Conservation (phyloP, 169 alveolate genomes). For the Eimeria nieschulzi region DNA sequence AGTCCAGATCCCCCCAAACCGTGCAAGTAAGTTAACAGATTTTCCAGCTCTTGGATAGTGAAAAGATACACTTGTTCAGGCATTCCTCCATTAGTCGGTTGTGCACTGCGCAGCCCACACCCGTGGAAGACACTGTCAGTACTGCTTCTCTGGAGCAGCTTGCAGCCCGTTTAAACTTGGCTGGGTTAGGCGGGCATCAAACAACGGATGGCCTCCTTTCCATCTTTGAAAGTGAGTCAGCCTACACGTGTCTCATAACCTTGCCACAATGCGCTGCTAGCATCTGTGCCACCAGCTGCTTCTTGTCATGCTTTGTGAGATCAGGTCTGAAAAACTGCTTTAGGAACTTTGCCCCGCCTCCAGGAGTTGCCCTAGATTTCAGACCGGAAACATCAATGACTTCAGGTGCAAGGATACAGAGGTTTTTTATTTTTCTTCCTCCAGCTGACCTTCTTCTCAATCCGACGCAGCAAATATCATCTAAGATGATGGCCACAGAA, state of each 20-base stretch:
- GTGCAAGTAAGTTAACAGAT: background rate
- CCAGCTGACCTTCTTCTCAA: background rate
- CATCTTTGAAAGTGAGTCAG: constrained; percentile 25
- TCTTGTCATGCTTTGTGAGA: background rate
- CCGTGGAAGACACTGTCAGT: background rate
- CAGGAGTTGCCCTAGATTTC: constrained; percentile 52
- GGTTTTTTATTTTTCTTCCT: background rate
- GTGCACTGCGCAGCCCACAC: constrained; percentile 29
- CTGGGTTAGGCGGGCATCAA: constrained; percentile 49
- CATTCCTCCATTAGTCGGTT: background rate
- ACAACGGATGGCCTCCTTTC: constrained; percentile 20
- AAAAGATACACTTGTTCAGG: background rate
- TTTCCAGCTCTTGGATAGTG: background rate
- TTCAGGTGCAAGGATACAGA: constrained; percentile 14
- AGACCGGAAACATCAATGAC: background rate
- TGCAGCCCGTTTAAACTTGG: constrained; percentile 17
- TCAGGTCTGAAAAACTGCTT: constrained; percentile 34
- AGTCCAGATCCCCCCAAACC: background rate
- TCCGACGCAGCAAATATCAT: too few relatives aligned
- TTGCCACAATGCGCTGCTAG: background rate
- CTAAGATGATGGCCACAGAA: background rate
- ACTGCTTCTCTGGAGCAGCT: background rate
- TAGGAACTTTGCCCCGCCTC: constrained; percentile 45
- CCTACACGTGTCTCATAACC: background rate
- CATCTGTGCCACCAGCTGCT: background rate